Conservation (phyloP, 2,329 filamentous ascomycete species). For the Fusarium sp. region DNA sequence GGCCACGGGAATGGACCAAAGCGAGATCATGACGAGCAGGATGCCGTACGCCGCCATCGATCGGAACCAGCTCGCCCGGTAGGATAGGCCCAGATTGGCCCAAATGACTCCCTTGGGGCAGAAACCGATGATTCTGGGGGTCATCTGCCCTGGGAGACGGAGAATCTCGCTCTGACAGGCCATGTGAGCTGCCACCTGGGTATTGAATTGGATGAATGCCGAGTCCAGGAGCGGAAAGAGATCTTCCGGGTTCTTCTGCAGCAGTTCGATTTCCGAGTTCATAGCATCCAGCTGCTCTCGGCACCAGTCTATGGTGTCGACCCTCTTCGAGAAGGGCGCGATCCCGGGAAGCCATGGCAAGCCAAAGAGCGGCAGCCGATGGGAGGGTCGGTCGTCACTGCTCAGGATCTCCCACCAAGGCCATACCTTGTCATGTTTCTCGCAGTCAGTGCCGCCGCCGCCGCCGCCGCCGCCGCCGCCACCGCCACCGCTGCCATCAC, state of each 20-base stretch:
- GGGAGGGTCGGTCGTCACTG: too few relatives aligned
- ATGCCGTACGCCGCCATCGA: conserved; percentile 72
- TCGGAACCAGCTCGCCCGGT: conserved; percentile 90
- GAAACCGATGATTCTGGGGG: conserved; percentile 61
- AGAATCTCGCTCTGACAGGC: conserved; percentile 92
- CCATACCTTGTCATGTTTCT: too few relatives aligned
- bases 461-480: too few relatives aligned
- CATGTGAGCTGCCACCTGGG: conserved; percentile 72
- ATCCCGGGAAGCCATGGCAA: too few relatives aligned
- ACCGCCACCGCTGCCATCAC: too few relatives aligned
- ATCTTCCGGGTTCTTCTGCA: conserved; percentile 57
- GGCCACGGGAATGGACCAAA: conserved; percentile 92
- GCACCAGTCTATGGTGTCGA: too few relatives aligned
- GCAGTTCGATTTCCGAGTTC: too few relatives aligned
- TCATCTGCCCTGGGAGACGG: conserved; percentile 92
- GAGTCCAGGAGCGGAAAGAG: conserved; percentile 93
- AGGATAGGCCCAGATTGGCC: conserved; percentile 96
- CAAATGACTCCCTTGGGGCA: conserved; percentile 88
- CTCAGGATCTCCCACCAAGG: too few relatives aligned
- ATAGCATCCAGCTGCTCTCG: too few relatives aligned
- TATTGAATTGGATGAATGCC: conserved; percentile 96
- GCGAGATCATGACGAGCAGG: conserved; percentile 80
- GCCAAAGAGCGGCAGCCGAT: too few relatives aligned
- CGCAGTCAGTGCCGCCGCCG: too few relatives aligned
- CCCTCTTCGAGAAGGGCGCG: too few relatives aligned